Conservation (phyloP, 495 filamentous ascomycete species). For the Penicillium crystallinum region DNA sequence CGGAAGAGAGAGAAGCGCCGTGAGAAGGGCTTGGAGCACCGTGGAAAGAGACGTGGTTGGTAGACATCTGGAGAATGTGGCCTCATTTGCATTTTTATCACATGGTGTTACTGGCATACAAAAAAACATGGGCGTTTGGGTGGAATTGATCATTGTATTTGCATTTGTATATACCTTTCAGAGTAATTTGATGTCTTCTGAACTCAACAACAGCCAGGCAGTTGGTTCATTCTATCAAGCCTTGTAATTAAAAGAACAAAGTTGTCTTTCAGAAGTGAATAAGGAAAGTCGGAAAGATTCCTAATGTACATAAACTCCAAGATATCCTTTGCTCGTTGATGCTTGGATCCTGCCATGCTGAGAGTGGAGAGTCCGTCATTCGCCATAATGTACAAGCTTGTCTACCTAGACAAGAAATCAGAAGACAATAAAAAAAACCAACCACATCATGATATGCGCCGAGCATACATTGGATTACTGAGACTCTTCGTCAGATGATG, state of each 20-base stretch:
- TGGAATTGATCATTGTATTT: neutral
- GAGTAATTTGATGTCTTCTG: conserved; percentile 14
- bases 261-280: neutral
- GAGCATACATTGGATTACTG: neutral
- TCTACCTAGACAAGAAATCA: neutral
- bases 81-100: conserved; percentile 16
- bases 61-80: conserved; percentile 19
- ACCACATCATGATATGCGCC: neutral
- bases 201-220: conserved; percentile 2
- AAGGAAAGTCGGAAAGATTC: neutral
- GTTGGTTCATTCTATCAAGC: too few relatives aligned
- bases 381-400: conserved; percentile 9
- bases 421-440: conserved; percentile 4
- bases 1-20: conserved; percentile 79
- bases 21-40: conserved; percentile 64
- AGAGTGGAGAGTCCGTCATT: conserved; percentile 19
- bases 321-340: conserved; percentile 11
- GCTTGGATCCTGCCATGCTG: conserved; percentile 28
- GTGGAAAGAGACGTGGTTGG: conserved; percentile 66
- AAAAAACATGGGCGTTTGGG: conserved; percentile 27
- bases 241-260: neutral
- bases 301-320: conserved; percentile 1
- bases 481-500: neutral
- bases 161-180: conserved; percentile 11
- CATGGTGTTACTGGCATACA: conserved; percentile 22